phyloP scores from a whole-genome alignment of 345 rosid genomes.

The Bretschneidera sinensis region DNA sequence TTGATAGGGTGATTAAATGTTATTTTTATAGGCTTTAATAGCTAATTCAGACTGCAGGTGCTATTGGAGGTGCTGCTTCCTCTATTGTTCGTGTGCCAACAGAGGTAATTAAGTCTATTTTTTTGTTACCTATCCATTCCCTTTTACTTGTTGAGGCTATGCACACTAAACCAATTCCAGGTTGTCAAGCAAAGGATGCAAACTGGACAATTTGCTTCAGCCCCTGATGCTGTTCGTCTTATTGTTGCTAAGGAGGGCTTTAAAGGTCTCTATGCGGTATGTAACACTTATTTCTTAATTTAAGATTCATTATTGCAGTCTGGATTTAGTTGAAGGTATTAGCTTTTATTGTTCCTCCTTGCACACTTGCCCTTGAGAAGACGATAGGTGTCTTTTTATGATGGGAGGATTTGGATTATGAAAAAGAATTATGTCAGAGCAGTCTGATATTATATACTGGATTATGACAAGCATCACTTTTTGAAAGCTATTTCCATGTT shows the following conservation, averaged over 20 bases:
- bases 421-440: neutral
- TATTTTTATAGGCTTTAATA: slow-evolving; percentile 30
- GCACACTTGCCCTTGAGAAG: neutral
- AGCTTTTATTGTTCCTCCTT: neutral
- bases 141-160: neutral
- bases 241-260: slow-evolving; percentile 57
- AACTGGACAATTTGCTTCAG: slow-evolving; percentile 66
- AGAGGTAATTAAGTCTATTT: slow-evolving; percentile 37
- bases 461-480: neutral
- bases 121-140: slow-evolving; percentile 1
- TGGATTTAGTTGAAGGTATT: neutral
- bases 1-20: neutral
- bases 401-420: neutral
- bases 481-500: neutral
- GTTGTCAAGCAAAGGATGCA: slow-evolving; percentile 79
- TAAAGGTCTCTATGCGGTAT: slow-evolving; percentile 70
- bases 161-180: slow-evolving; percentile 27
- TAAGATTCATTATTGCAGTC: slow-evolving; percentile 8
- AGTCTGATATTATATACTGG: slow-evolving; percentile 6
- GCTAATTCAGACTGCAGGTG: slow-evolving; percentile 73
- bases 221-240: slow-evolving; percentile 59
- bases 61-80: slow-evolving; percentile 71
- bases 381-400: neutral
- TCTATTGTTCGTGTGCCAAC: slow-evolving; percentile 75
- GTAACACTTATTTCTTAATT: slow-evolving; percentile 17